Evolutionary conservation across 2,329 filamentous ascomycete species (phyloP), one percentile per base, ranked within the genome.

Genomic region (Camptophora hylomeconis): DNA sequence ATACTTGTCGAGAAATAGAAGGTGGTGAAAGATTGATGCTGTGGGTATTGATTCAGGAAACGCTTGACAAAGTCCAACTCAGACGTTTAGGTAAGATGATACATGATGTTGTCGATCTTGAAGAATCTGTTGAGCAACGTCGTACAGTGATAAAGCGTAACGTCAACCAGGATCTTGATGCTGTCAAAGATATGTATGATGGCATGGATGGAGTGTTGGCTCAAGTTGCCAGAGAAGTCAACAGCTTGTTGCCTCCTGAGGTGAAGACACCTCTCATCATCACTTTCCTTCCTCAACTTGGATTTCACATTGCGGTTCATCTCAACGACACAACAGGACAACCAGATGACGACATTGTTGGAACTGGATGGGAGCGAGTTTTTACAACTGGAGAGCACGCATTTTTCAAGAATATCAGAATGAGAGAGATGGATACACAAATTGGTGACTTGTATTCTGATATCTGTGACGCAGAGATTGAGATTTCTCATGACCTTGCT

Each of bases 391-490:
- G 79, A 11, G 71, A 68, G 2, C 63, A 69, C 28, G 72, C 73
- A 0, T 93, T 89, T 51, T 95, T 86, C 60, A 98, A 95, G 50
- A 93, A 86, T 39, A 61, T 56, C 4, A 67, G 75, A 32, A 92
- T 92, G 76, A 66, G 61, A 33, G 75, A 86, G 38, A 68, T 98
- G 53, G 87, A 95, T 46, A 62, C 69, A 7, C 68, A 78, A 32
- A 75, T 83, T 40, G 89, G 89, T 7, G 87, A 95, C 50, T 67
- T 92, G 17, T 87, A 87, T 45, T 75, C 79, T 20, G 65, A 72
- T 33, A 93, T 98, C 32, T 80, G 80, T 44, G 86, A 93, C 46
- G 73, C 72, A 31, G 87, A 98, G 50, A 86, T 94, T 24, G 81
- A 93, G 42, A 80, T 95, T 23, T 67, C 89, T 1, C 79, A 94